A percentile compares a stretch with the other conserved stretches of the same genome.
These are phyloP conservation scores for Aspergillus costaricaensis DNA, from an alignment of 2,329 filamentous ascomycete genomes.

Conservation along the genomic window DNA sequence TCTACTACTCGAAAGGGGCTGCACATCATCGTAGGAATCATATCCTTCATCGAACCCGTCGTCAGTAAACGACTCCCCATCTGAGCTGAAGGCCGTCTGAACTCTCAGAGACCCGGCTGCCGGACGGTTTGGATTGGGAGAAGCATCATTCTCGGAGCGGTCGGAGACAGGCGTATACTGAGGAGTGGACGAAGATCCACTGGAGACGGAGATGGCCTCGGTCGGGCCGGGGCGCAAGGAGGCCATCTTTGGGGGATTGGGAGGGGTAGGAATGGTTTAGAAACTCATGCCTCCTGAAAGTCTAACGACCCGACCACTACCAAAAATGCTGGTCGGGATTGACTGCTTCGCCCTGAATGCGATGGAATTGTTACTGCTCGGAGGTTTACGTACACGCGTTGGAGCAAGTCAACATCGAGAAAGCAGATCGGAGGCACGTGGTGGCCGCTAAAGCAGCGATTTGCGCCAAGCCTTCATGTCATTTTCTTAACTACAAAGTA, in stretches of 20 bases:
- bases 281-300: slow-evolving; percentile 2
- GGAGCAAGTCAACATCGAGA: not conserved
- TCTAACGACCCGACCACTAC: not conserved
- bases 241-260: slow-evolving; percentile 22
- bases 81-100: slow-evolving; percentile 37
- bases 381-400: not conserved
- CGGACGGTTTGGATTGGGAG: slow-evolving; percentile 19
- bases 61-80: slow-evolving; percentile 24
- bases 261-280: not conserved
- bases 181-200: slow-evolving; percentile 25
- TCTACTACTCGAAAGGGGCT: slow-evolving; percentile 10
- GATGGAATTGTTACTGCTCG: not conserved
- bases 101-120: slow-evolving; percentile 30
- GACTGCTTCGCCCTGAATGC: not conserved
- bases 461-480: slow-evolving; percentile 11
- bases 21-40: slow-evolving; percentile 29
- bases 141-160: slow-evolving; percentile 25
- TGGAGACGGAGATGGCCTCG: slow-evolving; percentile 27
- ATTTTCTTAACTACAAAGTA: not conserved
- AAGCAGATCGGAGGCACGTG: slow-evolving; percentile 15
- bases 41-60: slow-evolving; percentile 30
- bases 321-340: not conserved
- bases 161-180: slow-evolving; percentile 41
- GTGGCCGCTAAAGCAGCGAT: slow-evolving; percentile 11
- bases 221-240: slow-evolving; percentile 28